Evolutionary conservation across 345 rosid species (phyloP).

Genomic region (Arabis alpina): DNA sequence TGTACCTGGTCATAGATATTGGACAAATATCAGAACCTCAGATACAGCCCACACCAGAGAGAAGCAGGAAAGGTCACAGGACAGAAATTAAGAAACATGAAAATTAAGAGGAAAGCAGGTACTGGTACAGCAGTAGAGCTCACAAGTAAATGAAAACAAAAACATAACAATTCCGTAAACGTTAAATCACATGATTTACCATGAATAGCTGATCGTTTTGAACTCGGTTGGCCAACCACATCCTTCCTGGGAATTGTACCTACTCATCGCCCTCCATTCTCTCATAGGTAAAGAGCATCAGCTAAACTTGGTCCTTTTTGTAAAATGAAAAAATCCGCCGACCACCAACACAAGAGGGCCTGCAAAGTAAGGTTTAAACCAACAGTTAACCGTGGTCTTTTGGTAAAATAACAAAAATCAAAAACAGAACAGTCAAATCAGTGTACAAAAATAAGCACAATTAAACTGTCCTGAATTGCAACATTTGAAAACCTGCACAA

Average conservation of each 20-base stretch:
- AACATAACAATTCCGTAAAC: background rate
- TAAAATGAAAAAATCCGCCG: too few relatives aligned
- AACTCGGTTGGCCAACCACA: too few relatives aligned
- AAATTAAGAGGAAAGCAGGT: constrained; percentile 3
- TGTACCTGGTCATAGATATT: constrained; percentile 28
- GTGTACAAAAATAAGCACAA: constrained; percentile 32
- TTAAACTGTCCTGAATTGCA: constrained; percentile 58
- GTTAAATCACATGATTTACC: constrained; percentile 22
- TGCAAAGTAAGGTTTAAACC: constrained; percentile 34
- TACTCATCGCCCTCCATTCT: constrained; percentile 10
- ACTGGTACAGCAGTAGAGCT: constrained; percentile 5
- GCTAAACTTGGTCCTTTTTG: too few relatives aligned
- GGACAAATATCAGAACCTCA: constrained; percentile 11
- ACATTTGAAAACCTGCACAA: constrained; percentile 76
- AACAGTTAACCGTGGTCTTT: constrained; percentile 23
- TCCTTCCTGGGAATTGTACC: too few relatives aligned
- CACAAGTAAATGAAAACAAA: background rate
- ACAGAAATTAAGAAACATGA: too few relatives aligned
- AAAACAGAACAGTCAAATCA: constrained; percentile 36
- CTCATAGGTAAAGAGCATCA: constrained; percentile 15
- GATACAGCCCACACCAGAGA: constrained; percentile 8
- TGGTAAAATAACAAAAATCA: background rate
- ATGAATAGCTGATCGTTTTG: constrained; percentile 18
- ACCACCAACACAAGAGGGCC: constrained; percentile 34
- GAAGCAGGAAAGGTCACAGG: too few relatives aligned